phyloP scores from a whole-genome alignment of 345 rosid genomes.

The Anastatica hierochuntica region DNA sequence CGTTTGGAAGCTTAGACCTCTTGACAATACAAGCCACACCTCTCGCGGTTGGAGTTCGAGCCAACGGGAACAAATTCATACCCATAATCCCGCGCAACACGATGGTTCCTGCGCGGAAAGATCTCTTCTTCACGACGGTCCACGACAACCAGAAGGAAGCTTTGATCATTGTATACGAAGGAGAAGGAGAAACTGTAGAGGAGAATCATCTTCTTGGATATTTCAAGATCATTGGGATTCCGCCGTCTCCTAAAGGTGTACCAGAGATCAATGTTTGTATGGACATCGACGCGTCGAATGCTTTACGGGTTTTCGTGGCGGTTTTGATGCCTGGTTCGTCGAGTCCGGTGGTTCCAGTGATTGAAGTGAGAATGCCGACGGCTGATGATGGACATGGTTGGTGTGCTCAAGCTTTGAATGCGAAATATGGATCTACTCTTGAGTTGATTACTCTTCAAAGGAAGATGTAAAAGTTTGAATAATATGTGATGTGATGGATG shows the following conservation, averaged over 20 bases:
- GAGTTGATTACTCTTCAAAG: conserved; percentile 55
- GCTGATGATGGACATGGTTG: conserved; percentile 87
- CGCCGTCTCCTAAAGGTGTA: conserved; percentile 56
- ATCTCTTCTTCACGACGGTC: conserved; percentile 53
- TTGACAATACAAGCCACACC: conserved; percentile 75
- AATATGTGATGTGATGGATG: no score
- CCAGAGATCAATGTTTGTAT: conserved; percentile 82
- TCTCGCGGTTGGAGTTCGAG: conserved; percentile 56
- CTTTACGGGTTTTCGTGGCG: conserved; percentile 58
- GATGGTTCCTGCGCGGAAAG: conserved; percentile 74
- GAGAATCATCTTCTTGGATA: conserved; percentile 76
- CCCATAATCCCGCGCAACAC: conserved; percentile 60
- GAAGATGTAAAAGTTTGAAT: conserved; percentile 26
- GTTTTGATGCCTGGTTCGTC: conserved; percentile 49
- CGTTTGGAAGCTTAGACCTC: conserved; percentile 71
- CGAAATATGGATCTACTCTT: conserved; percentile 43
- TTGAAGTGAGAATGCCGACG: conserved; percentile 88
- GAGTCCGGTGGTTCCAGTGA: conserved; percentile 50
- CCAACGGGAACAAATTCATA: conserved; percentile 44
- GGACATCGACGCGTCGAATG: conserved; percentile 74
- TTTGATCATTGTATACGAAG: conserved; percentile 66
- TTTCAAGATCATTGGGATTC: conserved; percentile 72
- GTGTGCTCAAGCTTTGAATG: conserved; percentile 60
- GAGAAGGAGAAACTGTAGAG: conserved; percentile 56
- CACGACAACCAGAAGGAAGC: conserved; percentile 65